Base-by-base conservation (phyloP, 257 asterid species). In the Penstemon davidsonii region DNA sequence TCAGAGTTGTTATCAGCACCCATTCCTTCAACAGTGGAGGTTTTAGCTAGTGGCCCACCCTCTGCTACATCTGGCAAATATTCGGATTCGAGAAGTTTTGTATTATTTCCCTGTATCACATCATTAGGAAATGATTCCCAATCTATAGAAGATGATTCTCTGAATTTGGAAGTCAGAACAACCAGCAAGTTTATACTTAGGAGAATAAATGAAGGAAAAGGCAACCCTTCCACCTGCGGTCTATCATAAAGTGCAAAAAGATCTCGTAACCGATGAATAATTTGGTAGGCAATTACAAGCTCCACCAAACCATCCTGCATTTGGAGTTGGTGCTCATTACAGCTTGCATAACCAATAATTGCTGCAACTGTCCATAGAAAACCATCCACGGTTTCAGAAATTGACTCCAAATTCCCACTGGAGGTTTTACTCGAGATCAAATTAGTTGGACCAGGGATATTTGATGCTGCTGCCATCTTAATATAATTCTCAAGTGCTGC, bases 191-290 rank as follows among this genome's bases (percentile, higher is more conserved):
- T 87, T 66, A 93, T 87, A 76, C 97, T 88, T 19, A 90, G 82
- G 59, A 93, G 93, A 78, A 93, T 93, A 13, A 96, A 86, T 60
- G 92, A 80, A 59, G 99, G 99, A 78, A 93, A 93, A 59, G 99
- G 99, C 4, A 95, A 90, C 70, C 97, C 97, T 82, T 93, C 99
- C 75, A 85, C 86, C 75, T 89, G 96, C 59, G 97, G 99, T 69
- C 99, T 82, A 75, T 93, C 99, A 85, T 93, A 90, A 59, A 93
- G 97, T 42, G 99, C 99, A 79, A 93, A 91, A 67, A 93, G 92
- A 71, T 93, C 99, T 43, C 99, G 86, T 66, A 93, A 73, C 75
- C 96, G 84, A 72, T 93, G 97, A 79, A 93, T 87, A 78, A 93
- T 84, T 75, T 93, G 97, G 79, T 93, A 90, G 12, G 92, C 85